A percentile compares a stretch with the other conserved stretches of the same genome.
These are phyloP conservation scores for Aureobasidium sp. DNA, from an alignment of 2,329 filamentous ascomycete species.

Conservation along the genomic window DNA sequence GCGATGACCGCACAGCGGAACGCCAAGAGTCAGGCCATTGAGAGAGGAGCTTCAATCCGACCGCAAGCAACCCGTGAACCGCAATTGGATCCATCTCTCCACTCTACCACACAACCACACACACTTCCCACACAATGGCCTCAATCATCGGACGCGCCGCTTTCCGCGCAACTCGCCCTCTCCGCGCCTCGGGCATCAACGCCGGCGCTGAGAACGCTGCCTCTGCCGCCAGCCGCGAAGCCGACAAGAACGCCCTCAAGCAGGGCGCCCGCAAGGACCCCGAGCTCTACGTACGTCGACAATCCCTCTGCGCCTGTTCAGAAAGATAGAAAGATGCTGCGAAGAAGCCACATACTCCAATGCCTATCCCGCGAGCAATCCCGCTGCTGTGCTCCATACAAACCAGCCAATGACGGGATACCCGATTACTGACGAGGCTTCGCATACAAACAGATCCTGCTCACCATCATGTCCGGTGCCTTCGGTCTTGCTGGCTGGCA, in stretches of 20 bases:
- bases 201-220: constrained; percentile 33
- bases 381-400: background rate
- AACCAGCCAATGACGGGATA: background rate
- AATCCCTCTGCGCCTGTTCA: background rate
- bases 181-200: constrained; percentile 36
- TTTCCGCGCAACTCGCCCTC: constrained; percentile 36
- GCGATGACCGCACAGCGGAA: background rate
- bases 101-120: constrained; percentile 9
- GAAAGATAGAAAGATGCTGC: background rate
- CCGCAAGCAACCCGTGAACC: background rate
- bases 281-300: constrained; percentile 59
- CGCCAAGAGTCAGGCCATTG: constrained; percentile 1
- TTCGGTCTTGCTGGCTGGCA: constrained; percentile 86
- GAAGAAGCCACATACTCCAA: background rate
- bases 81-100: background rate
- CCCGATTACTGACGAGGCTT: background rate
- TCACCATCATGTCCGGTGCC: constrained; percentile 82
- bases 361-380: background rate
- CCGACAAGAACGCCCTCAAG: constrained; percentile 43
- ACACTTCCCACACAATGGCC: constrained; percentile 34
- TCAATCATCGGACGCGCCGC: constrained; percentile 38
- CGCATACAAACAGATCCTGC: constrained; percentile 61
- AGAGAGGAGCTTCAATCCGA: background rate
- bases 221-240: constrained; percentile 33
- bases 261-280: constrained; percentile 62